A percentile compares a stretch with the other conserved stretches of the same genome.
These are phyloP conservation scores for Postia placenta DNA, from an alignment of 768 basidiomycete genomes.

Conservation along the genomic window DNA sequence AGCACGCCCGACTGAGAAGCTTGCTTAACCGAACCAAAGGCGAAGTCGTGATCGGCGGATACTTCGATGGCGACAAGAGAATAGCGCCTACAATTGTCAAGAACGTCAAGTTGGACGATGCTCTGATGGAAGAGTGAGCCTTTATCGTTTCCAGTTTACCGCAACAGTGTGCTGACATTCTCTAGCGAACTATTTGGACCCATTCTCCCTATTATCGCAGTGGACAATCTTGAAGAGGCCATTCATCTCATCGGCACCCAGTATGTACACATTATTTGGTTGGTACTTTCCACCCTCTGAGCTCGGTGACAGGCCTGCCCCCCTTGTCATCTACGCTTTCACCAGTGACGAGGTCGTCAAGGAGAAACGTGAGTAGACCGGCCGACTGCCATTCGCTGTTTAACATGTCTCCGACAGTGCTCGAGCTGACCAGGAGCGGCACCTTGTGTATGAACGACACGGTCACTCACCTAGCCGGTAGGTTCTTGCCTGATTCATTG, in stretches of 20 bases:
- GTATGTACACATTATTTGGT: slow-evolving; percentile 27
- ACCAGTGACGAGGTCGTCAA: slow-evolving; percentile 37
- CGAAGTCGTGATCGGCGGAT: slow-evolving; percentile 46
- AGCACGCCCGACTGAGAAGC: slow-evolving; percentile 46
- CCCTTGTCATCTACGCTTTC: slow-evolving; percentile 62
- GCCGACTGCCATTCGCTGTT: too few species aligned
- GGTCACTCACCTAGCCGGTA: slow-evolving; percentile 46
- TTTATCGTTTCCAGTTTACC: background rate
- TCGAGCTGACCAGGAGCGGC: slow-evolving; percentile 52
- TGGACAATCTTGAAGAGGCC: slow-evolving; percentile 50
- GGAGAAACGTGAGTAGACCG: slow-evolving; percentile 17
- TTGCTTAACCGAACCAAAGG: slow-evolving; percentile 53
- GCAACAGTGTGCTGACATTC: too few species aligned
- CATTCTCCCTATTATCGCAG: slow-evolving; percentile 54
- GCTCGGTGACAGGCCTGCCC: slow-evolving; percentile 36
- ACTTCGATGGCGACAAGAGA: slow-evolving; percentile 33
- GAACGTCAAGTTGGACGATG: slow-evolving; percentile 47
- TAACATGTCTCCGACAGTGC: slow-evolving; percentile 44
- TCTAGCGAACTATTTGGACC: slow-evolving; percentile 72
- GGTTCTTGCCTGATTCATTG: slow-evolving; percentile 12
- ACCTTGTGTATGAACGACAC: slow-evolving; percentile 54
- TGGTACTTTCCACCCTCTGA: background rate
- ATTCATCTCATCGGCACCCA: slow-evolving; percentile 46
- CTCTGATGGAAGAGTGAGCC: slow-evolving; percentile 53
- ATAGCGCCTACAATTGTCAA: slow-evolving; percentile 59